Evolutionary conservation across 345 rosid species (phyloP).

Genomic region (Clausena lansium): DNA sequence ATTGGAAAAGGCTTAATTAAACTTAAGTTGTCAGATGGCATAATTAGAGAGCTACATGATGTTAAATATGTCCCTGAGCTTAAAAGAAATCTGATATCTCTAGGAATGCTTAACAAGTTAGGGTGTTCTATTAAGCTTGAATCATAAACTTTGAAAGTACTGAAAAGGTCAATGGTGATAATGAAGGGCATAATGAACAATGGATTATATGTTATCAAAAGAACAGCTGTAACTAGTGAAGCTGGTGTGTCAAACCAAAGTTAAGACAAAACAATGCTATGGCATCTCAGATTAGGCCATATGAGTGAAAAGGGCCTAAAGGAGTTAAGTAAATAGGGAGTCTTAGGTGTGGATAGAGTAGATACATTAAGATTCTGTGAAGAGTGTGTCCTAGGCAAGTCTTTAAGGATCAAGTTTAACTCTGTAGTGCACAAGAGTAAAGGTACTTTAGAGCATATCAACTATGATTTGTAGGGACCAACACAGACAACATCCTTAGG

Average conservation of each 20-base stretch:
- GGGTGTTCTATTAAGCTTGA: background rate
- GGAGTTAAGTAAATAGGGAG: background rate
- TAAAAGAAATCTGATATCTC: background rate
- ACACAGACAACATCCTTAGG: background rate
- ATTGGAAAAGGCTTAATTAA: background rate
- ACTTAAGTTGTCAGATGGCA: no score
- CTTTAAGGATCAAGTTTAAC: background rate
- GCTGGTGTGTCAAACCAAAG: accelerated
- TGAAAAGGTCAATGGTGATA: background rate
- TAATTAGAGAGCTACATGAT: background rate
- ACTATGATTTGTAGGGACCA: background rate
- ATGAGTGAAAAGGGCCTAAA: background rate
- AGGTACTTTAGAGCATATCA: background rate
- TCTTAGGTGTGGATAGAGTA: background rate
- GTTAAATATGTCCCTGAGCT: background rate
- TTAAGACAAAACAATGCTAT: background rate
- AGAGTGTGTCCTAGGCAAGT: background rate
- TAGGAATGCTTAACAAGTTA: background rate
- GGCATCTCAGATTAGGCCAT: background rate
- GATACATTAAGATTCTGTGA: background rate
- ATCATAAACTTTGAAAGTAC: background rate
- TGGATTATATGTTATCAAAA: background rate
- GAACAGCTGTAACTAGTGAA: accelerated
- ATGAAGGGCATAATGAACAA: background rate
- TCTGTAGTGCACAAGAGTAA: background rate